Percentiles rank a stretch among this genome's conserved stretches.
Conservation (phyloP, 305 asterid genomes). For the Nicotiana rustica region DNA sequence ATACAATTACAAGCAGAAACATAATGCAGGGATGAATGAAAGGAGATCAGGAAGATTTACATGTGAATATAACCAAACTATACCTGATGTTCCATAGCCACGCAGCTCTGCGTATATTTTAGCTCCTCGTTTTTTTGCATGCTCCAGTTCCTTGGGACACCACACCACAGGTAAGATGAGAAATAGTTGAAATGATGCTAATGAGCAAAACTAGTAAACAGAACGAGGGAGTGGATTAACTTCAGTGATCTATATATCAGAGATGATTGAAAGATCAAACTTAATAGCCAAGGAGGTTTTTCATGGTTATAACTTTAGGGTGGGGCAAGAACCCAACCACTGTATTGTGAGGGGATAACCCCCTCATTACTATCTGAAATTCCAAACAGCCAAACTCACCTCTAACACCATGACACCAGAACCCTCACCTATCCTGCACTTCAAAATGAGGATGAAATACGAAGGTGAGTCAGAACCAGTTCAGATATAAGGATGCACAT, state of each 20-base stretch:
- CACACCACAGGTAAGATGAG: constrained; percentile 32
- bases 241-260: neutral
- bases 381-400: constrained; percentile 55
- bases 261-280: neutral
- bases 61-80: constrained; percentile 35
- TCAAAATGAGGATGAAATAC: constrained; percentile 35
- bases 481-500: constrained; percentile 31
- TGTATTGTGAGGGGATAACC: neutral
- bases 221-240: neutral
- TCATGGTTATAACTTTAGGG: neutral
- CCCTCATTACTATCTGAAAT: neutral
- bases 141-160: constrained; percentile 81
- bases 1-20: constrained; percentile 25
- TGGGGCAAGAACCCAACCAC: neutral
- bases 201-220: neutral
- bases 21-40: constrained; percentile 14
- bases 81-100: constrained; percentile 98
- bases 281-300: constrained; percentile 12
- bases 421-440: constrained; percentile 94
- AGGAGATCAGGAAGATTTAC: neutral
- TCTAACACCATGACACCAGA: constrained; percentile 89
- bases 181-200: constrained; percentile 1
- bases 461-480: constrained; percentile 37
- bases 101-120: constrained; percentile 88
- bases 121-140: constrained; percentile 90